These are phyloP conservation scores for Kodamaea kakaduensis DNA, from an alignment of 805 yeast genomes.

Conservation along the genomic window DNA sequence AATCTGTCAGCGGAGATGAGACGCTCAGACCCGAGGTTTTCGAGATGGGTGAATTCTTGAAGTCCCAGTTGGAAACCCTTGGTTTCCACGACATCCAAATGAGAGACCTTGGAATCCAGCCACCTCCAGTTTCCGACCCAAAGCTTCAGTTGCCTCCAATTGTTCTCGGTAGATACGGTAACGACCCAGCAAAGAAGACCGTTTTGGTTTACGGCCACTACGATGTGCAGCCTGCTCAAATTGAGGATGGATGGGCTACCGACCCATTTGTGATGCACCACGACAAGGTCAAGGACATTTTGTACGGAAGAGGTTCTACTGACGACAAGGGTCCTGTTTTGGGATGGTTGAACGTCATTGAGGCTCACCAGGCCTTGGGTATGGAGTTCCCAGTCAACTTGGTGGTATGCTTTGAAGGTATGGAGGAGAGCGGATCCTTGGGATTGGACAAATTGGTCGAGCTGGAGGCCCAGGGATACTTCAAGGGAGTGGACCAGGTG, in stretches of 20 bases:
- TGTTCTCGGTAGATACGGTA: slow-evolving; percentile 85
- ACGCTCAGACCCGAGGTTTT: slow-evolving; percentile 82
- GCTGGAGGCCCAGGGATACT: slow-evolving; percentile 72
- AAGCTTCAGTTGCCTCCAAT: slow-evolving; percentile 84
- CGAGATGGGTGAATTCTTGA: slow-evolving; percentile 82
- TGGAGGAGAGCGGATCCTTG: slow-evolving; percentile 97
- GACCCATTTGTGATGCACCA: slow-evolving; percentile 78
- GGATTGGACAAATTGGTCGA: slow-evolving; percentile 85
- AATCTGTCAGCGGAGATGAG: slow-evolving; percentile 93
- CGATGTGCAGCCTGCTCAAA: slow-evolving; percentile 94
- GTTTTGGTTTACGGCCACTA: slow-evolving; percentile 94
- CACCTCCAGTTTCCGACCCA: slow-evolving; percentile 76
- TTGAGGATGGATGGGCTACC: slow-evolving; percentile 92
- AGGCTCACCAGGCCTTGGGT: slow-evolving; percentile 84
- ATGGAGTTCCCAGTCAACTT: slow-evolving; percentile 91
- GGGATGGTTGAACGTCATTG: slow-evolving; percentile 91
- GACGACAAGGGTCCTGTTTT: slow-evolving; percentile 98
- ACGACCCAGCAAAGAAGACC: slow-evolving; percentile 78
- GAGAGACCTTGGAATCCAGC: slow-evolving; percentile 83
- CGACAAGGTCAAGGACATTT: slow-evolving; percentile 57
- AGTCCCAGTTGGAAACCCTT: slow-evolving; percentile 58
- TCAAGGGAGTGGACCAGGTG: slow-evolving; percentile 87
- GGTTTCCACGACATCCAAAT: slow-evolving; percentile 83
- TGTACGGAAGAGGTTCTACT: slow-evolving; percentile 91
- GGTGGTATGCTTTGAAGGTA: slow-evolving; percentile 93